phyloP scores from a whole-genome alignment of 495 filamentous ascomycete species.

The Astrothelium macrocarpum region DNA sequence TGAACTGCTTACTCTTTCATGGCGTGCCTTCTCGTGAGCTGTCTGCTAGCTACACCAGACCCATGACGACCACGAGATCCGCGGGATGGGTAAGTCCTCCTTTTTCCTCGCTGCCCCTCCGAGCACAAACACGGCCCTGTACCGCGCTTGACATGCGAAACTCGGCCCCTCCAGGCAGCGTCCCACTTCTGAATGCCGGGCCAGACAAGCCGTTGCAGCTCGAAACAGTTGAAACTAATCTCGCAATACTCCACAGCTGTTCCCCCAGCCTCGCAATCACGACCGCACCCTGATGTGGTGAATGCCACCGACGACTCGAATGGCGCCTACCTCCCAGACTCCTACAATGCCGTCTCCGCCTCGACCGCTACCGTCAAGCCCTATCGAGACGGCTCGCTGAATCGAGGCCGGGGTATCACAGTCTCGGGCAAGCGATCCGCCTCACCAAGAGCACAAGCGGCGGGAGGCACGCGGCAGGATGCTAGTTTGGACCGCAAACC shows the following conservation, averaged over 20 bases:
- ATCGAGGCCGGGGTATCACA: background rate
- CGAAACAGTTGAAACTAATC: background rate
- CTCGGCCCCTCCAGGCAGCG: background rate
- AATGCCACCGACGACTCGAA: background rate
- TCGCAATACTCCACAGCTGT: background rate
- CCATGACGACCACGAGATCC: background rate
- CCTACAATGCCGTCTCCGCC: background rate
- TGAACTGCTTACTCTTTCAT: background rate
- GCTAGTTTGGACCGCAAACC: conserved; percentile 52
- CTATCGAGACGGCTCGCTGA: background rate
- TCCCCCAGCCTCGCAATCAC: conserved; percentile 2
- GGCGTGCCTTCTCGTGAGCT: background rate
- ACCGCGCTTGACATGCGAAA: background rate
- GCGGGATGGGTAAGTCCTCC: conserved; percentile 1
- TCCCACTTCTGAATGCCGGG: background rate
- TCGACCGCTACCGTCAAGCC: background rate
- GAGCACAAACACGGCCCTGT: background rate
- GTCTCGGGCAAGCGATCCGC: background rate
- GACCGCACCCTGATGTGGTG: background rate
- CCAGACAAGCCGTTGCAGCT: background rate
- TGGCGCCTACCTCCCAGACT: background rate
- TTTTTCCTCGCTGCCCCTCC: background rate
- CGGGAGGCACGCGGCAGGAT: background rate
- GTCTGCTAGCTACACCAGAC: background rate
- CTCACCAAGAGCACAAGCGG: background rate